Percentiles rank a stretch among this genome's conserved stretches.
phyloP scores from a whole-genome alignment of 169 alveolate species.

The Theileria parva region DNA sequence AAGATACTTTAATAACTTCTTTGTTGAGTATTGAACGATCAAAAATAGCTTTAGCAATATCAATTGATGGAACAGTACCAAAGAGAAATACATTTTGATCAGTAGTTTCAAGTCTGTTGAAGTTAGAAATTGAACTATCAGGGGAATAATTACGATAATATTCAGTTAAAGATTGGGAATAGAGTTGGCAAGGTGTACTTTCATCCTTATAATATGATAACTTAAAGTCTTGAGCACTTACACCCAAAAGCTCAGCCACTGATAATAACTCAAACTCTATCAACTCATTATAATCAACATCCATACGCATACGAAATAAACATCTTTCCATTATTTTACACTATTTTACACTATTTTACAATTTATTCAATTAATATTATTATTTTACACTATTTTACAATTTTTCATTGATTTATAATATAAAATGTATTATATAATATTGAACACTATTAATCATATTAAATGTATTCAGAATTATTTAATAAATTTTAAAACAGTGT shows the following conservation, averaged over 20 bases:
- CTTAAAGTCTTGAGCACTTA: not conserved
- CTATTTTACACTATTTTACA: not conserved
- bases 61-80: conserved; percentile 29
- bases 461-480: not conserved
- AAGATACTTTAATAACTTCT: conserved; percentile 34
- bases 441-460: not conserved
- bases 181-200: not conserved
- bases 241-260: conserved; percentile 10
- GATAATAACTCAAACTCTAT: conserved; percentile 60
- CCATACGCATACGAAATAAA: conserved; percentile 58
- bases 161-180: not conserved
- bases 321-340: conserved; percentile 30
- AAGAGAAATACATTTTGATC: conserved; percentile 52
- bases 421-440: no score
- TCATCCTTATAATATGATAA: conserved; percentile 5
- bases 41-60: conserved; percentile 36
- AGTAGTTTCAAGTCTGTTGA: conserved; percentile 1
- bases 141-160: not conserved
- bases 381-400: not conserved
- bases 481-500: not conserved
- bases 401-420: no score
- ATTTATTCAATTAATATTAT: not conserved
- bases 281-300: conserved; percentile 57
- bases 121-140: not conserved
- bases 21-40: conserved; percentile 30